Conservation (phyloP, 495 filamentous ascomycete species). For the Tetracladium setigerum region DNA sequence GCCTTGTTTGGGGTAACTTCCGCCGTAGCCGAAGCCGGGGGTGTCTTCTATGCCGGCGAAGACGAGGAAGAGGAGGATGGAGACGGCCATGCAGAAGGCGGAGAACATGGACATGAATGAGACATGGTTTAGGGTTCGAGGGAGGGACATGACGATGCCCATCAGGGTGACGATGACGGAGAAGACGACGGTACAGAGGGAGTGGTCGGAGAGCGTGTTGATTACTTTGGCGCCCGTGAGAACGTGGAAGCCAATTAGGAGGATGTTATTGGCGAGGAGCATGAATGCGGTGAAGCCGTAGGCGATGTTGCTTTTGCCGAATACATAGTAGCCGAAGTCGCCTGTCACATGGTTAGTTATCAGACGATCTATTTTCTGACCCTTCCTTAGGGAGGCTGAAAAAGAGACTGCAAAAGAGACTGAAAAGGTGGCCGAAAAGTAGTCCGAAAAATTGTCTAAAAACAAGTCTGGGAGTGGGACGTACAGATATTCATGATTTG, state of each 20-base stretch:
- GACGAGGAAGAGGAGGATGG: slow-evolving; percentile 38
- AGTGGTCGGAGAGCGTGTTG: slow-evolving; percentile 43
- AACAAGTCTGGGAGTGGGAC: not conserved
- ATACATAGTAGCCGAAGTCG: slow-evolving; percentile 35
- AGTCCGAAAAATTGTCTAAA: not conserved
- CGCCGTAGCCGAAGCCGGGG: slow-evolving; percentile 26
- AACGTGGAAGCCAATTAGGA: slow-evolving; percentile 40
- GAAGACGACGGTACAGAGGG: slow-evolving; percentile 40
- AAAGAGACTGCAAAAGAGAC: too few species aligned
- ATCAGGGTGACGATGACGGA: slow-evolving; percentile 23
- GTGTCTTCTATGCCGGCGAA: slow-evolving; percentile 36
- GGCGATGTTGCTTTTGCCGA: slow-evolving; percentile 30
- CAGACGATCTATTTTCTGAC: too few species aligned
- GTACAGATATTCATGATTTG: slow-evolving; percentile 40
- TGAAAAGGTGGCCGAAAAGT: too few species aligned
- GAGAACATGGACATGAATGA: slow-evolving; percentile 41
- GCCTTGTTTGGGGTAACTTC: slow-evolving; percentile 31
- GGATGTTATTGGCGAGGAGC: slow-evolving; percentile 40
- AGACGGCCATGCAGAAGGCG: slow-evolving; percentile 36
- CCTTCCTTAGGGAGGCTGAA: too few species aligned
- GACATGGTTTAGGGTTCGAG: slow-evolving; percentile 34
- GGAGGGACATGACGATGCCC: slow-evolving; percentile 31
- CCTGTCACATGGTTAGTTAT: not conserved
- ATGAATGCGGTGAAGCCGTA: slow-evolving; percentile 33
- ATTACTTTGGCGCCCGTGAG: slow-evolving; percentile 41